Evolutionary conservation across 1,139 yeast species (phyloP), one percentile per base, ranked within the genome.

Genomic region (Magnusiomyces starmeri): DNA sequence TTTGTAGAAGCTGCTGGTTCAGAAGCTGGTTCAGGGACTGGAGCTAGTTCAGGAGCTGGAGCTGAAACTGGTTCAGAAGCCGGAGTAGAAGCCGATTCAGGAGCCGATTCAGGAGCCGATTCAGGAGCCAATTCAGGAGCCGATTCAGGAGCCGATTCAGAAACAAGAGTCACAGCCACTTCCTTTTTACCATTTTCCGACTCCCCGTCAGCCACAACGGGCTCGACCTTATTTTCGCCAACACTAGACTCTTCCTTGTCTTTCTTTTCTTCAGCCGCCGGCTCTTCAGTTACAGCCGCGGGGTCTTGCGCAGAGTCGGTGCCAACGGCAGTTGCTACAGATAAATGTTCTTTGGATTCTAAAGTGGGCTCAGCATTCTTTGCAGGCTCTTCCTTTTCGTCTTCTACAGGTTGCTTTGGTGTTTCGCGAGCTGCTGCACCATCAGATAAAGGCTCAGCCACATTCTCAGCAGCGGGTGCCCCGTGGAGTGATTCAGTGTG

Each of bases 121-220:
- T n/a, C n/a, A n/a, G n/a, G n/a, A n/a, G n/a, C n/a, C n/a, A n/a
- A n/a, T n/a, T n/a, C n/a, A n/a, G n/a, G n/a, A n/a, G n/a, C n/a
- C n/a, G n/a, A n/a, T n/a, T n/a, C n/a, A n/a, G n/a, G n/a, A n/a
- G n/a, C n/a, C 16, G 20, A 12, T 14, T 12, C 42, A 39, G 24
- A 20, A 39, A 25, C 26, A 42, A 21, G 10, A 29, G 14, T 16
- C 24, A 37, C 50, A 20, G 51, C 44, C 32, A 51, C 55, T 12
- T 21, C 20, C 21, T 26, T 32, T 6, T 24, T 18, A 21, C 26
- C 12, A 21, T 24, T 32, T 26, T 25, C 34, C 34, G n/a, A n/a
- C 34, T 18, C 2, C 20, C 26, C 22, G 10, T 42, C 34, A 24
- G 18, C 29, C 14, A 24, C 45, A 12, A 8, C 14, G 2, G 34